A percentile compares a stretch with the other conserved stretches of the same genome.
Conservation (phyloP, 768 basidiomycete species). For the Podaxis carcinomalis region DNA sequence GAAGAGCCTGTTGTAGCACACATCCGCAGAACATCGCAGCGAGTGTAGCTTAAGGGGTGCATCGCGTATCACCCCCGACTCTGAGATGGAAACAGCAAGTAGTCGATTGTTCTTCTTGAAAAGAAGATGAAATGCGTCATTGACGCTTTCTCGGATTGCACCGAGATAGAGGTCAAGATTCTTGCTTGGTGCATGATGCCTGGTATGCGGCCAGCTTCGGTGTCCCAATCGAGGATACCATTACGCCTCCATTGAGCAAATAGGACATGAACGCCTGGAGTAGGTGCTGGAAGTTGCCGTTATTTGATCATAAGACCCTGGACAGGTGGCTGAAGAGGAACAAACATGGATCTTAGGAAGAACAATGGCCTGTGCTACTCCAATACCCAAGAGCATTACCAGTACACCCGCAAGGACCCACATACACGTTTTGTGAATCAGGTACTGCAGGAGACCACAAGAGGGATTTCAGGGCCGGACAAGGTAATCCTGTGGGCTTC, state of each 20-base stretch:
- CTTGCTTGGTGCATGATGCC: constrained; percentile 15
- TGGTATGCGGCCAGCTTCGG: constrained; percentile 15
- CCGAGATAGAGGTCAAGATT: constrained; percentile 16
- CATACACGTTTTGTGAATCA: background rate
- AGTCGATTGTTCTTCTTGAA: constrained; percentile 10
- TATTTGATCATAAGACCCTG: constrained; percentile 11
- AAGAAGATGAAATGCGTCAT: constrained; percentile 9
- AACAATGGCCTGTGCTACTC: constrained; percentile 4
- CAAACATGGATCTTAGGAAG: constrained; percentile 14
- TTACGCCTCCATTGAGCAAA: constrained; percentile 14
- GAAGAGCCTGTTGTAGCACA: too few relatives aligned
- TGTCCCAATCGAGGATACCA: constrained; percentile 11
- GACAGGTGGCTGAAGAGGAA: constrained; percentile 7
- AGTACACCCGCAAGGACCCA: constrained; percentile 12
- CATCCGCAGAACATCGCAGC: too few relatives aligned
- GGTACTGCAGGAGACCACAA: background rate
- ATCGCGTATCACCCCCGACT: background rate
- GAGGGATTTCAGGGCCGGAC: background rate
- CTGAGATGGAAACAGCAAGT: constrained; percentile 12
- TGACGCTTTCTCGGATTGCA: constrained; percentile 13
- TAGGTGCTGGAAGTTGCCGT: constrained; percentile 11
- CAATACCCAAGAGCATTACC: constrained; percentile 14
- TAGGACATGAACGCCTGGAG: constrained; percentile 15
- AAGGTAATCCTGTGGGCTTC: background rate
- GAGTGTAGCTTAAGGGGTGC: too few relatives aligned